A percentile compares a stretch with the other conserved stretches of the same genome.
Evolutionary conservation across 305 asterid genomes (phyloP).

Genomic region (Fraxinus angustifolia): DNA sequence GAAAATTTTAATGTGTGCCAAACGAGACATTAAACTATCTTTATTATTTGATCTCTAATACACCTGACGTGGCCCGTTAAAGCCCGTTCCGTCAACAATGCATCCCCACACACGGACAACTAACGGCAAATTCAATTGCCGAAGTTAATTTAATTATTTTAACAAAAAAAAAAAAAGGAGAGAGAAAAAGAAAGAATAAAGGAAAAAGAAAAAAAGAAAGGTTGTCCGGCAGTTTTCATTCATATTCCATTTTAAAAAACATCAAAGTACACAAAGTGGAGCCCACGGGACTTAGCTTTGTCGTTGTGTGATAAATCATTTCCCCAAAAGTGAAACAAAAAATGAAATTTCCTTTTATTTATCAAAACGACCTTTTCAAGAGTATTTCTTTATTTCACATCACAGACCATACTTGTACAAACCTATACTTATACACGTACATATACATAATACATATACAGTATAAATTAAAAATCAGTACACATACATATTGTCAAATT

Average conservation of each 20-base stretch:
- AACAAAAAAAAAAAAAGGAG: not conserved
- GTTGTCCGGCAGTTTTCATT: conserved; percentile 36
- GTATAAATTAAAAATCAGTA: not conserved
- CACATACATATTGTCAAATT: not conserved
- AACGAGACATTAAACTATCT: no score
- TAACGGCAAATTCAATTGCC: not conserved
- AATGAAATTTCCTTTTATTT: conserved; percentile 23
- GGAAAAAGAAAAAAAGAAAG: conserved; percentile 5
- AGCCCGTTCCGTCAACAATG: not conserved
- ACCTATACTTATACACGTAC: not conserved
- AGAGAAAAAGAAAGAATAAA: conserved; percentile 2
- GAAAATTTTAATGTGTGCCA: no score
- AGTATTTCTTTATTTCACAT: not conserved
- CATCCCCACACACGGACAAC: not conserved
- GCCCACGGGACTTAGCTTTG: conserved; percentile 34
- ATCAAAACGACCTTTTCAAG: conserved; percentile 12
- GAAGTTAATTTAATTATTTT: conserved; percentile 30
- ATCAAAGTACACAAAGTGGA: conserved; percentile 31
- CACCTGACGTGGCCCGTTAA: not conserved
- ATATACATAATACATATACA: no score
- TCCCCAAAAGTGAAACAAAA: conserved; percentile 47
- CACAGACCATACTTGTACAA: not conserved
- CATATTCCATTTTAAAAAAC: conserved; percentile 22
- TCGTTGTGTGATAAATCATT: conserved; percentile 63
- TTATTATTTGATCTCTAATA: no score